Base-by-base conservation (phyloP, 2,329 filamentous ascomycete species). In the Fusarium nygamai region DNA sequence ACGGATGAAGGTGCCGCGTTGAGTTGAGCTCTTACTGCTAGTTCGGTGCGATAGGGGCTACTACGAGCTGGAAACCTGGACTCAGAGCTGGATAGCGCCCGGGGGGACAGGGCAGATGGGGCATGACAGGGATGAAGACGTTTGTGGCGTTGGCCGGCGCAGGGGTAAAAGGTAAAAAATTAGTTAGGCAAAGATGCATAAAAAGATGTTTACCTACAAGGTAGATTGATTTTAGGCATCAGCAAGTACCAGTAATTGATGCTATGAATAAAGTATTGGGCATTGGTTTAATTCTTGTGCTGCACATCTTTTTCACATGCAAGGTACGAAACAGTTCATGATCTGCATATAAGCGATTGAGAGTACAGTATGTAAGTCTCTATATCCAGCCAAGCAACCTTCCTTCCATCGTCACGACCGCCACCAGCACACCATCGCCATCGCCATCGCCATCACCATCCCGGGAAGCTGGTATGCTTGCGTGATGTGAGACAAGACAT, bases 1-100 rank as follows among this genome's bases (percentile, higher is more conserved):
- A 64, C 64, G 64, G 73, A 46, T 64, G 64, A 62, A 72, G 70
- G 65, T 70, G 70, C 72, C 71, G 73, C 71, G 59, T 64, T 46
- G 65, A 77, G 61, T 64, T 71, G 70, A 66, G 65, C 58, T 75
- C 43, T 60, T n/a, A n/a, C n/a, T n/a, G n/a, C n/a, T 60, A 47
- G 61, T 63, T 38, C 17, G 24, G 24, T 46, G 39, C 51, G 51
- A 59, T 59, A 63, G 53, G 61, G 61, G 61, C 41, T 60, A 36
- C 53, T 63, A 62, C 27, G 39, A 59, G 58, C 51, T 62, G 27
- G 61, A 60, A 63, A 46, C 65, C 65, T 64, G 66, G 63, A 43
- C 48, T 33, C 17, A 31, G 19, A 61, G 62, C 41, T 68, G 39
- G 63, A 60, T 54, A 68, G 56, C 43, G 56, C 57, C 60, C 41